Base-by-base conservation (phyloP, 768 basidiomycete genomes). In the Mycena crocata region DNA sequence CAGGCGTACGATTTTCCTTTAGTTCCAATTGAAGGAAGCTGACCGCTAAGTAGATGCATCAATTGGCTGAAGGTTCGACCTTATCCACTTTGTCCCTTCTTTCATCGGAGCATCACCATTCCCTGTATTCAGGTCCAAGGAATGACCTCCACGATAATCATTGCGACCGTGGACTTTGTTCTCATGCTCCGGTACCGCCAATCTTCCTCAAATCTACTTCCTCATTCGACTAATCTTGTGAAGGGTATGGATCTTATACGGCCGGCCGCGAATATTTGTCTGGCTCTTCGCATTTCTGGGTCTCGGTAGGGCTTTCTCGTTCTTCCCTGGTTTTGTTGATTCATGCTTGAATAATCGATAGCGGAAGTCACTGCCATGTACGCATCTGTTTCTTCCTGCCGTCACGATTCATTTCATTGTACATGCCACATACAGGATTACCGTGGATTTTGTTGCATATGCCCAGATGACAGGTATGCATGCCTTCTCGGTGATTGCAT, bases 221-320 rank as follows among this genome's bases (percentile, higher is more conserved):
- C n/a, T 57, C 24, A 48, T n/a, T 3, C 9, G 12, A n/a, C 13
- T 31, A 23, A 57, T 8, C 15, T 28, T 24, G 34, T 28, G 37
- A 19, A 64, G 55, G 23, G 62, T 64, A 15, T 64, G 62, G 62
- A 64, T 64, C 23, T 26, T 64, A 49, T 64, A 57, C 31, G 55
- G 55, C 4, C 35, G 55, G 8, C 62, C 62, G 4, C 35, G 46
- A 3, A 4, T 44, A 1, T 24, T 64, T n/a, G 19, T 57, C 48
- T 64, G 62, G 62, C 37, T 64, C 21, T 57, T 64, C 23, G 31
- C 32, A 2, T n/a, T 2, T 31, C 10, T 57, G 37, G 62, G 13
- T 6, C 23, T 57, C 7, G 46, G 62, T 57, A n/a, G 26, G 55
- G 7, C 2, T n/a, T 30, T 15, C 2, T 21, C 21, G 10, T 13